phyloP scores from a whole-genome alignment of 805 yeast species.

The Candida berthetii region DNA sequence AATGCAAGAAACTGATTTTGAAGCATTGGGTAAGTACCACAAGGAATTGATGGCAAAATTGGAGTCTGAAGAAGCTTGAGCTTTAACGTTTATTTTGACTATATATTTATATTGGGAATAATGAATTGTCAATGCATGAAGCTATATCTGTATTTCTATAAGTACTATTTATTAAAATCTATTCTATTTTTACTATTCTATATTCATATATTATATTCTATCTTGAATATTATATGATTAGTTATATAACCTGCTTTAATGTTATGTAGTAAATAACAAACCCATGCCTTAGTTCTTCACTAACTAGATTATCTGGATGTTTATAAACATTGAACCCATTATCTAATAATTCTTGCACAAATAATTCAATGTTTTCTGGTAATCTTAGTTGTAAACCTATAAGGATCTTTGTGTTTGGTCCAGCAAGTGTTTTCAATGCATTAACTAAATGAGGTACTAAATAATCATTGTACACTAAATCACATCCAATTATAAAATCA shows the following conservation, averaged over 20 bases:
- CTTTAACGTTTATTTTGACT: too few relatives aligned
- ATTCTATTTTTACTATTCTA: too few relatives aligned
- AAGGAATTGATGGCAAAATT: constrained; percentile 46
- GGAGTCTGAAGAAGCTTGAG: constrained; percentile 17
- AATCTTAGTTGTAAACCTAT: constrained; percentile 52
- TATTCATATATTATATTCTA: too few relatives aligned
- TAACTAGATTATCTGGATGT: constrained; percentile 26
- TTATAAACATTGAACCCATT: constrained; percentile 28
- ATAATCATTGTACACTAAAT: constrained; percentile 60
- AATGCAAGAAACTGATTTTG: constrained; percentile 73
- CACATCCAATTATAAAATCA: constrained; percentile 54
- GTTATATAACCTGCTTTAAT: background rate
- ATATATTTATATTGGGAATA: too few relatives aligned
- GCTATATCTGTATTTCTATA: too few relatives aligned
- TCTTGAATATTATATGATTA: too few relatives aligned
- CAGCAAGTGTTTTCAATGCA: constrained; percentile 33
- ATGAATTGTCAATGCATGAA: too few relatives aligned
- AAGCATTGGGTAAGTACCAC: constrained; percentile 60
- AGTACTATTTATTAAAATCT: too few relatives aligned
- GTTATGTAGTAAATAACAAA: constrained; percentile 37
- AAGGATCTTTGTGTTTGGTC: constrained; percentile 26
- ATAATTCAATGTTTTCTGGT: constrained; percentile 39
- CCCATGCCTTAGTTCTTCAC: constrained; percentile 30
- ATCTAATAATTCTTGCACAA: constrained; percentile 28
- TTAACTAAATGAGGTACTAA: constrained; percentile 42